Percentiles rank a stretch among this genome's conserved stretches.
phyloP scores from a whole-genome alignment of 2,329 filamentous ascomycete species.

The Stagonosporopsis tanaceti region DNA sequence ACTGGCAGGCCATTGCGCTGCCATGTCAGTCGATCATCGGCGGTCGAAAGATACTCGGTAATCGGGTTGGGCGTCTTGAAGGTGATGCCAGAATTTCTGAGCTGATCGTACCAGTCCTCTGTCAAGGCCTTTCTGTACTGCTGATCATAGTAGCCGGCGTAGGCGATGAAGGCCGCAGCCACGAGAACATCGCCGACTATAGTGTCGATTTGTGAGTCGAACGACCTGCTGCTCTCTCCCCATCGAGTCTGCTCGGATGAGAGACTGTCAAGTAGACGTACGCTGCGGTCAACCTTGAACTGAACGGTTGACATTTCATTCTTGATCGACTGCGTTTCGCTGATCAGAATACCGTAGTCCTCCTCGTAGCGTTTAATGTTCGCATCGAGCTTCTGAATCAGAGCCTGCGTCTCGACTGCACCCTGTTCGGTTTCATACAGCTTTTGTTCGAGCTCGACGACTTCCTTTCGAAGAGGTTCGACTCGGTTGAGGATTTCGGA shows the following conservation, averaged over 20 bases:
- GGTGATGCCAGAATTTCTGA: conserved; percentile 88
- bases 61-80: conserved; percentile 95
- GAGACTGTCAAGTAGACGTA: conserved; percentile 90
- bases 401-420: conserved; percentile 88
- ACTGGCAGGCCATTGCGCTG: conserved; percentile 93
- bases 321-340: conserved; percentile 97
- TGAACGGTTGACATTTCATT: conserved; percentile 94
- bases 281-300: conserved; percentile 97
- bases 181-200: conserved; percentile 95
- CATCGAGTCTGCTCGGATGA: conserved; percentile 92
- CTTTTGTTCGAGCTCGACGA: conserved; percentile 84
- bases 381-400: conserved; percentile 81
- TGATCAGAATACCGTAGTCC: conserved; percentile 94
- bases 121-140: conserved; percentile 97
- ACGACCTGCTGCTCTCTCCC: conserved; percentile 97
- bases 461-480: conserved; percentile 89
- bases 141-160: conserved; percentile 96
- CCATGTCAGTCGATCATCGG: conserved; percentile 93
- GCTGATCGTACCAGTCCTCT: conserved; percentile 95
- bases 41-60: conserved; percentile 94
- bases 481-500: conserved; percentile 97
- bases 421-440: conserved; percentile 92
- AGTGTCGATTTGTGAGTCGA: conserved; percentile 96
- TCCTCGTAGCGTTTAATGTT: conserved; percentile 96
- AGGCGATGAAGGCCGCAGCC: conserved; percentile 96